phyloP scores from a whole-genome alignment of 1,284 basidiomycete genomes.

The Tremellales sp. region DNA sequence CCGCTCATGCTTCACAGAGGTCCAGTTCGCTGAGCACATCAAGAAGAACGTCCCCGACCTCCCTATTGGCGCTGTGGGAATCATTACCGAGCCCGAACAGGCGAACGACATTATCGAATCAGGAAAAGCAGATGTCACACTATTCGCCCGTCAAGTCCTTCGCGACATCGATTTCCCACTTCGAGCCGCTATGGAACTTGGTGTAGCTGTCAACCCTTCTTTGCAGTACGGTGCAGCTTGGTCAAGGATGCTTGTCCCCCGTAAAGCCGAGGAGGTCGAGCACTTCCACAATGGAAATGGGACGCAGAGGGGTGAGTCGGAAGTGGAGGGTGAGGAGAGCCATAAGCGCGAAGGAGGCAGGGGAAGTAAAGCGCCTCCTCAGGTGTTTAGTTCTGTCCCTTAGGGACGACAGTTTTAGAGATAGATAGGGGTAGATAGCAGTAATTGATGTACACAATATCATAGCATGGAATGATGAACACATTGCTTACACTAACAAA shows the following conservation, averaged over 20 bases:
- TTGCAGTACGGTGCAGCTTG: slow-evolving; percentile 33
- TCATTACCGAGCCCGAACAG: slow-evolving; percentile 62
- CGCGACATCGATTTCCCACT: slow-evolving; percentile 48
- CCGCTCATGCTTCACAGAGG: slow-evolving; percentile 16
- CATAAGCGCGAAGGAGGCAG: neutral
- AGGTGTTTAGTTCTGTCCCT: neutral
- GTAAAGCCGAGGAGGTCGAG: neutral
- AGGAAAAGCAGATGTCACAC: slow-evolving; percentile 65
- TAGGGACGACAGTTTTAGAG: too few species aligned
- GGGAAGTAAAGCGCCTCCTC: neutral
- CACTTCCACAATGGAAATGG: neutral
- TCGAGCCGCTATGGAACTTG: slow-evolving; percentile 39
- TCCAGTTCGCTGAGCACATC: slow-evolving; percentile 65
- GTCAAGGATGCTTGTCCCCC: neutral
- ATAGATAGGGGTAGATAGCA: too few species aligned
- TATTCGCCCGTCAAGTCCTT: slow-evolving; percentile 60
- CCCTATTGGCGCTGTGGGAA: slow-evolving; percentile 64
- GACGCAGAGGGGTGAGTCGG: neutral
- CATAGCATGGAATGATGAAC: too few species aligned
- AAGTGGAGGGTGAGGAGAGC: neutral
- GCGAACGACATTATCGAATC: slow-evolving; percentile 64
- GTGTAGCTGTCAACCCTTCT: slow-evolving; percentile 43
- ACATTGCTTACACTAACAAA: too few species aligned
- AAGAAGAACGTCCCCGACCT: slow-evolving; percentile 61
- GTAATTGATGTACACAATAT: too few species aligned